Percentiles rank a stretch among this genome's conserved stretches.
phyloP scores from a whole-genome alignment of 2,329 filamentous ascomycete genomes.

The Stagonosporopsis cucurbitacearum region DNA sequence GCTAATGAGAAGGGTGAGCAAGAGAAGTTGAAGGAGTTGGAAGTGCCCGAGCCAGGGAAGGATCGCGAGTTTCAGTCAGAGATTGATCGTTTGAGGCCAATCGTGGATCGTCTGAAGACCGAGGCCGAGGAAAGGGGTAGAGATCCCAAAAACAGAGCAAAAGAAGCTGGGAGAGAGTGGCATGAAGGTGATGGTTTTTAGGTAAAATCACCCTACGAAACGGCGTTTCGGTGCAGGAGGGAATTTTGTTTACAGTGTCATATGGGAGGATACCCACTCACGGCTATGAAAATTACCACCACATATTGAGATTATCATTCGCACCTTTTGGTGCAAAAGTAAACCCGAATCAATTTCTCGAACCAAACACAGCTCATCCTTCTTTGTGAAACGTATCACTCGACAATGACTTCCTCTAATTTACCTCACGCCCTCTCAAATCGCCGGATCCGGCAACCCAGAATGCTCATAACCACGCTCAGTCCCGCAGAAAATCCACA shows the following conservation, averaged over 20 bases:
- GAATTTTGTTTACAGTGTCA: neutral
- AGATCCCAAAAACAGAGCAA: slow-evolving; percentile 59
- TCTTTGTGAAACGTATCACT: neutral
- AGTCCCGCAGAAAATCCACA: neutral
- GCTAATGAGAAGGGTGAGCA: slow-evolving; percentile 44
- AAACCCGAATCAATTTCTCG: neutral
- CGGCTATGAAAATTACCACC: neutral
- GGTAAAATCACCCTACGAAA: slow-evolving; percentile 13
- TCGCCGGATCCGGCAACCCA: slow-evolving; percentile 10
- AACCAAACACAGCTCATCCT: too few species aligned
- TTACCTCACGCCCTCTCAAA: too few species aligned
- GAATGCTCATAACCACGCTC: slow-evolving; percentile 6
- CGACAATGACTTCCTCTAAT: neutral
- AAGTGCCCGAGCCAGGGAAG: slow-evolving; percentile 47
- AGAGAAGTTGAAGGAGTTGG: slow-evolving; percentile 39
- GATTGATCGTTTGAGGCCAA: slow-evolving; percentile 53
- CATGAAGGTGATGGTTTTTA: slow-evolving; percentile 63
- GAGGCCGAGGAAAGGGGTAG: slow-evolving; percentile 59
- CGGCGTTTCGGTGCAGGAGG: slow-evolving; percentile 2
- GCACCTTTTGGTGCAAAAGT: neutral
- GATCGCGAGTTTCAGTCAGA: slow-evolving; percentile 53
- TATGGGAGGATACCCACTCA: slow-evolving; percentile 3
- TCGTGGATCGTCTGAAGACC: slow-evolving; percentile 51
- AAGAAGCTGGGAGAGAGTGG: slow-evolving; percentile 62
- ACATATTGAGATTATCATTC: neutral